Percentiles rank a stretch among this genome's conserved stretches.
These are phyloP conservation scores for Xylaria intraflava DNA, from an alignment of 495 filamentous ascomycete genomes.

Conservation along the genomic window DNA sequence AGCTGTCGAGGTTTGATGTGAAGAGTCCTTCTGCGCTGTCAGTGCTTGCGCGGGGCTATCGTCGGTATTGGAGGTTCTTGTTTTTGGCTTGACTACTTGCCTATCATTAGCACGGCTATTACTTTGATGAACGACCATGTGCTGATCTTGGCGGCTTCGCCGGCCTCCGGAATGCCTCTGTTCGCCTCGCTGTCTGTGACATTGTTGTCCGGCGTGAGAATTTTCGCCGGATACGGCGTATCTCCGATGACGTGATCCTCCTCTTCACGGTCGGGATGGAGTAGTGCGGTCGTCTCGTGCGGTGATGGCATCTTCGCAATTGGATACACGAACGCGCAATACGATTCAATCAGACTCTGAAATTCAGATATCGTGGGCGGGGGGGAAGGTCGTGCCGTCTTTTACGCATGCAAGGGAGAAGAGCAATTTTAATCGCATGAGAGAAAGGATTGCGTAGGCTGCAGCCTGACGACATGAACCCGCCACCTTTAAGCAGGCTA, in stretches of 20 bases:
- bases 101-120: conserved; percentile 11
- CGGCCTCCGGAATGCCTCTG: not conserved
- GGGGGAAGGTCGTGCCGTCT: no score
- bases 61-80: no score
- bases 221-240: not conserved
- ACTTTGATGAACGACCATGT: conserved; percentile 1
- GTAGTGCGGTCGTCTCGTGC: conserved; percentile 4
- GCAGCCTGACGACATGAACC: no score
- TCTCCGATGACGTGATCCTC: not conserved
- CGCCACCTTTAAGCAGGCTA: no score
- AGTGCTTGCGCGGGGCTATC: not conserved
- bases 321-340: no score
- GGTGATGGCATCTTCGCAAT: not conserved
- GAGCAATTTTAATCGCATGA: no score
- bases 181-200: conserved; percentile 1
- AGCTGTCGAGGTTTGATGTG: conserved; percentile 55
- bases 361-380: not conserved
- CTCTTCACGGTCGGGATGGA: not conserved
- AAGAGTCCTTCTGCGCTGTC: conserved; percentile 48
- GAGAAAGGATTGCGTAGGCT: no score
- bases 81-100: no score
- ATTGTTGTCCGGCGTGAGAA: no score
- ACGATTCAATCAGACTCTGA: no score
- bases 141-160: not conserved
- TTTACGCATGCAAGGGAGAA: no score